These are phyloP conservation scores for Sporormia fimetaria DNA, from an alignment of 495 filamentous ascomycete genomes.

Conservation along the genomic window DNA sequence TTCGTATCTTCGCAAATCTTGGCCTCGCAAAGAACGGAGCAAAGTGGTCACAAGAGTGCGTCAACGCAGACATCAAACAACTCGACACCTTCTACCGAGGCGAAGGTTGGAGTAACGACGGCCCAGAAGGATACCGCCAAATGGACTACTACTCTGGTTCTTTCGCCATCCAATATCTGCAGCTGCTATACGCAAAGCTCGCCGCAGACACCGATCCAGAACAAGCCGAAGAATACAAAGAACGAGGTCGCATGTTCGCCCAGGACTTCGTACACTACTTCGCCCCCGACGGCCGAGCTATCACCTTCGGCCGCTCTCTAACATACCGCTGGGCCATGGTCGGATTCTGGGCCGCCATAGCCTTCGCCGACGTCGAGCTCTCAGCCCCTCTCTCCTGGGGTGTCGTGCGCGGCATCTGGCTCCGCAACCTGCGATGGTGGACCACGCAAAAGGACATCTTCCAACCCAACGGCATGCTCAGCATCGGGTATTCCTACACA, in stretches of 20 bases:
- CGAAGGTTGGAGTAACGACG: slow-evolving; percentile 71
- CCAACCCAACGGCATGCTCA: slow-evolving; percentile 58
- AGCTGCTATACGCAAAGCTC: slow-evolving; percentile 64
- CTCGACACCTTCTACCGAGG: slow-evolving; percentile 70
- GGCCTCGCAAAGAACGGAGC: slow-evolving; percentile 61
- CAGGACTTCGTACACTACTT: slow-evolving; percentile 67
- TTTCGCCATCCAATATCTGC: slow-evolving; percentile 68
- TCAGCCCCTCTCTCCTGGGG: slow-evolving; percentile 62
- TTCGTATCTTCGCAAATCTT: slow-evolving; percentile 71
- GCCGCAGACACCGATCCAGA: slow-evolving; percentile 55
- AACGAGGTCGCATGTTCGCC: slow-evolving; percentile 52
- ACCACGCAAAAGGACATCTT: slow-evolving; percentile 61
- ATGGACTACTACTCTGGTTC: slow-evolving; percentile 77
- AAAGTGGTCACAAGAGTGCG: slow-evolving; percentile 49
- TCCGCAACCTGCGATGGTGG: slow-evolving; percentile 71
- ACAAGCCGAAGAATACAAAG: slow-evolving; percentile 57
- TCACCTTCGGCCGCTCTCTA: slow-evolving; percentile 65
- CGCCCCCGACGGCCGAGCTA: slow-evolving; percentile 51
- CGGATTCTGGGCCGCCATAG: slow-evolving; percentile 68
- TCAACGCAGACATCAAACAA: slow-evolving; percentile 64
- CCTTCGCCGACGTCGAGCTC: slow-evolving; percentile 61
- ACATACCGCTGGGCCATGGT: slow-evolving; percentile 76
- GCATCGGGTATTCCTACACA: slow-evolving; percentile 65
- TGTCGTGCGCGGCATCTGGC: slow-evolving; percentile 61
- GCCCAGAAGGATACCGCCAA: slow-evolving; percentile 61